These are phyloP conservation scores for grape (Vitis vinifera) DNA, from an alignment of 164 flowering plant species.

Conservation along the genomic window DNA sequence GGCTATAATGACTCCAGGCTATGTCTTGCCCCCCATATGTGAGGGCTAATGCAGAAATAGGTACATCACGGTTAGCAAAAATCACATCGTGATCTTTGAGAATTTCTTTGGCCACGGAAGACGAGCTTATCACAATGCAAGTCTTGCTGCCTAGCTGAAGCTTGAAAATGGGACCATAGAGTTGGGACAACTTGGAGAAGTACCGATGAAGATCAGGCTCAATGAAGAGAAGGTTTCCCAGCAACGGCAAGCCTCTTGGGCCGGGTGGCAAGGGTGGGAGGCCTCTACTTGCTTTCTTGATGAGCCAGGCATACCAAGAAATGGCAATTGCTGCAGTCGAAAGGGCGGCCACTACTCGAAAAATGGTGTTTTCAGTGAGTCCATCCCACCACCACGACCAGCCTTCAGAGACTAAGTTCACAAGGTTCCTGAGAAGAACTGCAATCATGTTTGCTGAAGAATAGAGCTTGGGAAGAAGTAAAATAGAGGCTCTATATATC, in stretches of 20 bases:
- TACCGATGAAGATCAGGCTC: constrained; percentile 8
- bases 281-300: neutral
- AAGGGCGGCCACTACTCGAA: no score
- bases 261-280: constrained; percentile 14
- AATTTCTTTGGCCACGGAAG: constrained; percentile 9
- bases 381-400: no score
- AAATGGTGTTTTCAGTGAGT: no score
- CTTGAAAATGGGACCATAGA: constrained; percentile 16
- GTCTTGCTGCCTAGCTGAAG: constrained; percentile 5
- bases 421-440: no score
- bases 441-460: no score
- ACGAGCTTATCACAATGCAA: constrained; percentile 6
- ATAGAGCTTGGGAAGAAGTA: no score
- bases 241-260: constrained; percentile 14
- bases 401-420: no score
- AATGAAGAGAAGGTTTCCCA: constrained; percentile 21
- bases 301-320: no score
- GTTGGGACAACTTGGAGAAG: neutral
- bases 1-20: constrained; percentile 40
- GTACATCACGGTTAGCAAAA: constrained; percentile 9
- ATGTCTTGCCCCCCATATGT: constrained; percentile 44
- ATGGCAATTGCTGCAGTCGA: no score
- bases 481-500: no score
- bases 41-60: constrained; percentile 11
- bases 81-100: constrained; percentile 9